These are phyloP conservation scores for Gamsiella multidivaricata DNA, from an alignment of 192 early-diverging fungal species.

Conservation along the genomic window DNA sequence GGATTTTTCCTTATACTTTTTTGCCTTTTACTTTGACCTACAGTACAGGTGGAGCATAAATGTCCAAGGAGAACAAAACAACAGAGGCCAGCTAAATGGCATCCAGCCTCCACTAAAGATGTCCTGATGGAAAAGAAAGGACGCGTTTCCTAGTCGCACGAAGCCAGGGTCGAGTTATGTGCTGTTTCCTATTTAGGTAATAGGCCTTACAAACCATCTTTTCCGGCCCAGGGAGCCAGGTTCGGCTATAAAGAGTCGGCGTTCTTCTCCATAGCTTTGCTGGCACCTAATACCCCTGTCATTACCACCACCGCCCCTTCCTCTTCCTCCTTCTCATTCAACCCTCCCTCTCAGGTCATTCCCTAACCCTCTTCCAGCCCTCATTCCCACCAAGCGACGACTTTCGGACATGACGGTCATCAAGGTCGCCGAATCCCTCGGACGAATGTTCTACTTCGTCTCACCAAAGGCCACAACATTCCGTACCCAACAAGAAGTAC, in stretches of 20 bases:
- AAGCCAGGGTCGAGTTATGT: too few species aligned
- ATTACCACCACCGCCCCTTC: not conserved
- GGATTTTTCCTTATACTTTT: too few species aligned
- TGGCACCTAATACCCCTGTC: not conserved
- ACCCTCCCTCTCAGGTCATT: not conserved
- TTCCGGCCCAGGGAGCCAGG: not conserved
- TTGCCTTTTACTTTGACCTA: too few species aligned
- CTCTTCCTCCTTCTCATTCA: not conserved
- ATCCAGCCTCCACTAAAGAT: too few species aligned
- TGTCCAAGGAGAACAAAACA: too few species aligned
- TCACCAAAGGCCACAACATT: constrained; percentile 56
- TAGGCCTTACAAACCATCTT: not conserved
- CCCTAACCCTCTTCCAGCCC: not conserved
- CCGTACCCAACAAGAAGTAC: constrained; percentile 53
- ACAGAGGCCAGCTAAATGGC: too few species aligned
- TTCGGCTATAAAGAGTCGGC: not conserved
- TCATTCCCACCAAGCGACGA: not conserved
- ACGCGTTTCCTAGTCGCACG: too few species aligned
- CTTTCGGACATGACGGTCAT: constrained; percentile 33
- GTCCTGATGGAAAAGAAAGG: too few species aligned
- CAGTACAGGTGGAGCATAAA: too few species aligned
- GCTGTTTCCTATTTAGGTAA: not conserved
- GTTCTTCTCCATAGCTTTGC: not conserved
- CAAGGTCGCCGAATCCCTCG: constrained; percentile 53
- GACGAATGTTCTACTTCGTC: constrained; percentile 68